Conservation (phyloP, 2,329 filamentous ascomycete species). For the Macroventuria anomochaeta region DNA sequence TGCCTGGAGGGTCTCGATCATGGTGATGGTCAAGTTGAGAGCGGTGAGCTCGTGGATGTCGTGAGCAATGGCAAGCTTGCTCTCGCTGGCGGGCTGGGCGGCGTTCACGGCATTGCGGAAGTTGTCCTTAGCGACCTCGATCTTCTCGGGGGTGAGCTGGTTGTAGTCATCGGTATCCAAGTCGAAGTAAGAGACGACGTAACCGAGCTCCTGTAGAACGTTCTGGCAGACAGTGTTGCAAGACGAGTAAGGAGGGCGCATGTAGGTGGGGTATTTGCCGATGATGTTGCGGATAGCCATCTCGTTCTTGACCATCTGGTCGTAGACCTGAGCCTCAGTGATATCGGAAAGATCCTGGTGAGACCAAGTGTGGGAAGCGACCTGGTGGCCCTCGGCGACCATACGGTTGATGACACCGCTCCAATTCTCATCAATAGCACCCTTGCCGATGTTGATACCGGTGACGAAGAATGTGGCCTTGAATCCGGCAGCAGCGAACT, state of each 20-base stretch:
- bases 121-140: constrained; percentile 43
- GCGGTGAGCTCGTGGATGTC: constrained; percentile 58
- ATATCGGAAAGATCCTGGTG: constrained; percentile 57
- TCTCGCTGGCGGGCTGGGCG: constrained; percentile 32
- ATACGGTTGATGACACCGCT: constrained; percentile 61
- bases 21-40: constrained; percentile 51
- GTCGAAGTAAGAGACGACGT: constrained; percentile 67
- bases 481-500: constrained; percentile 63
- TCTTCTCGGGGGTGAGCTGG: constrained; percentile 36
- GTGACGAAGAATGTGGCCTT: constrained; percentile 73
- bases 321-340: constrained; percentile 51
- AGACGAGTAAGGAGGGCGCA: constrained; percentile 58
- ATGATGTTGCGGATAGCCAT: constrained; percentile 63
- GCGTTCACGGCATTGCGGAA: constrained; percentile 53
- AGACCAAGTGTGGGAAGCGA: constrained; percentile 66
- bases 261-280: constrained; percentile 62
- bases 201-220: constrained; percentile 56
- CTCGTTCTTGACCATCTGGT: constrained; percentile 61
- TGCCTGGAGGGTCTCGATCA: constrained; percentile 49
- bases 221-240: constrained; percentile 50
- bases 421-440: constrained; percentile 62
- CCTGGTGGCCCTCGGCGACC: constrained; percentile 63
- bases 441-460: constrained; percentile 63
- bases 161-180: constrained; percentile 60
- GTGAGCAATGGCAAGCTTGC: constrained; percentile 62